These are phyloP conservation scores for Aspergillus steynii DNA, from an alignment of 495 filamentous ascomycete genomes.

Conservation along the genomic window DNA sequence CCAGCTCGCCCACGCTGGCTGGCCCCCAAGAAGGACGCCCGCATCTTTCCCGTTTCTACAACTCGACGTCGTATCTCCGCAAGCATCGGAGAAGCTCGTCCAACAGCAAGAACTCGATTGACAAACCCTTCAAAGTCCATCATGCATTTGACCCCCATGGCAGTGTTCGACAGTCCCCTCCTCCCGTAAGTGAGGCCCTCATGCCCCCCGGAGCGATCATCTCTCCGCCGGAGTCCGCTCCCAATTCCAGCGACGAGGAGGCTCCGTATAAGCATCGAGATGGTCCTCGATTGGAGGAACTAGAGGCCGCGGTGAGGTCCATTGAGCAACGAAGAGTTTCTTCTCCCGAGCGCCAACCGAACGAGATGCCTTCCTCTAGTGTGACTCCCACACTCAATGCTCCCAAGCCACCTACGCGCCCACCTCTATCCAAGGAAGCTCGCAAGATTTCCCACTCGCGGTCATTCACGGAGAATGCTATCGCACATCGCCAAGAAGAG, in stretches of 20 bases:
- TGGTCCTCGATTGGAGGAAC: slow-evolving; percentile 69
- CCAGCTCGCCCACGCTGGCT: slow-evolving; percentile 38
- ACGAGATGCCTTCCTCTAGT: slow-evolving; percentile 33
- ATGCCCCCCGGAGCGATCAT: slow-evolving; percentile 81
- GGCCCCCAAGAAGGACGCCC: slow-evolving; percentile 45
- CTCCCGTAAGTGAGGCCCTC: slow-evolving; percentile 66
- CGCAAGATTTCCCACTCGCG: slow-evolving; percentile 77
- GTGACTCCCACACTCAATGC: slow-evolving; percentile 9
- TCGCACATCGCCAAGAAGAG: slow-evolving; percentile 53
- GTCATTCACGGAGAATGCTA: slow-evolving; percentile 77
- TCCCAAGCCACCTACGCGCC: slow-evolving; percentile 20
- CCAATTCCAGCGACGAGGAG: slow-evolving; percentile 84
- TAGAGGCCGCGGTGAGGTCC: slow-evolving; percentile 78
- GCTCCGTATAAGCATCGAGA: slow-evolving; percentile 49
- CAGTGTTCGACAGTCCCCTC: slow-evolving; percentile 75
- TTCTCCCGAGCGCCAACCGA: slow-evolving; percentile 56
- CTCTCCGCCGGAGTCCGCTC: slow-evolving; percentile 81
- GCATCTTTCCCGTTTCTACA: slow-evolving; percentile 68
- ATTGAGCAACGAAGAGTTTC: slow-evolving; percentile 67
- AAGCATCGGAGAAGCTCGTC: slow-evolving; percentile 68
- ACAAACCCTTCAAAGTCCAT: slow-evolving; percentile 34
- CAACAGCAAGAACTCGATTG: slow-evolving; percentile 41
- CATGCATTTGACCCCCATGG: slow-evolving; percentile 53
- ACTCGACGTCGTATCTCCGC: slow-evolving; percentile 73
- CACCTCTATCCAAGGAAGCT: slow-evolving; percentile 54